Evolutionary conservation across 257 asterid species (phyloP).

Genomic region (Cinchona pubescens): DNA sequence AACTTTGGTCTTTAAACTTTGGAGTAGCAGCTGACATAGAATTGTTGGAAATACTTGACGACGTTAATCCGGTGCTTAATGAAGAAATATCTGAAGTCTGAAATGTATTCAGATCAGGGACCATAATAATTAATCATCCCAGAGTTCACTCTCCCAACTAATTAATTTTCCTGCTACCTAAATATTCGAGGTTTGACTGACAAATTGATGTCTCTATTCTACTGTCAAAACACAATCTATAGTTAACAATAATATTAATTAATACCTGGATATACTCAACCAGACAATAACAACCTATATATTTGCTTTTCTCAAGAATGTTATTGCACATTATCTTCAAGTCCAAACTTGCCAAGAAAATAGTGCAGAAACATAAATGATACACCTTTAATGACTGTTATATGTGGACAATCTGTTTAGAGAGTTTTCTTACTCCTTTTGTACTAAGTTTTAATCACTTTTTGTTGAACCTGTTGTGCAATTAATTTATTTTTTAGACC

Average conservation of each 20-base stretch:
- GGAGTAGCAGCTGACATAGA: not conserved
- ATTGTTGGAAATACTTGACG: not conserved
- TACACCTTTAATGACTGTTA: too few relatives aligned
- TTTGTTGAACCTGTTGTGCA: too few relatives aligned
- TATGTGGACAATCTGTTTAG: too few relatives aligned
- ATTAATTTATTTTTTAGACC: too few relatives aligned
- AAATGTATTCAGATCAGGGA: not conserved
- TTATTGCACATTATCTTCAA: not conserved
- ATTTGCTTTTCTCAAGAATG: not conserved
- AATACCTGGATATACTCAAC: not conserved
- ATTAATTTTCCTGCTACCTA: not conserved
- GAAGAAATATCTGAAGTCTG: slow-evolving; percentile 1
- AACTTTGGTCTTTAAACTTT: not conserved
- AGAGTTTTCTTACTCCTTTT: too few relatives aligned
- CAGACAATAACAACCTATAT: not conserved
- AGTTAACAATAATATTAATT: not conserved
- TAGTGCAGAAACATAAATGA: not conserved
- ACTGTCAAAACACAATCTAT: too few relatives aligned
- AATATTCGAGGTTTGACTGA: slow-evolving; percentile 2
- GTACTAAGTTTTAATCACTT: too few relatives aligned
- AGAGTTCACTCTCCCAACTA: not conserved
- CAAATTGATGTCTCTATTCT: not conserved
- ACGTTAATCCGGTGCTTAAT: not conserved
- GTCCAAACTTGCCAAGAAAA: not conserved
- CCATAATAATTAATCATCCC: not conserved